Base-by-base conservation (phyloP, 208 protist genomes). In the Endotrypanum monterogeii region DNA sequence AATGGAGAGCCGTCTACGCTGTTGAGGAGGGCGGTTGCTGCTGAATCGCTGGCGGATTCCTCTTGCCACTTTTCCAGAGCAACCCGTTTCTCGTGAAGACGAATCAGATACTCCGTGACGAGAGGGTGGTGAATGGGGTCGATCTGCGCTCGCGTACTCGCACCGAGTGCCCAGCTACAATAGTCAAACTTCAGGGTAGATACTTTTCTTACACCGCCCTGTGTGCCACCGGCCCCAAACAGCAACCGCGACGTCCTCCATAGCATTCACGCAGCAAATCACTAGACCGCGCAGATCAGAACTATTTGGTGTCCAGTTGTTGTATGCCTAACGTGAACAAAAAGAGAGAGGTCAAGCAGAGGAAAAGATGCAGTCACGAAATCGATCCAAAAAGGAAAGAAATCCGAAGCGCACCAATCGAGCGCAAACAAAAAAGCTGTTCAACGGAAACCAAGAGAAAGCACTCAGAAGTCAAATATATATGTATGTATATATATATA, bases 151-250 rank as follows among this genome's bases (percentile, higher is more conserved):
- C 89, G 79, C 35, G 90, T 90, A 60, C 39, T 71, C 61, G 87
- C 82, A 20, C 41, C 56, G 12, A 96, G 85, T 35, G 61, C 20
- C 90, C 92, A 96, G 51, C 84, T 82, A n/a, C 60, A 63, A 73
- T 95, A 96, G 23, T 88, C 71, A 25, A 91, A 71, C 75, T 81
- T 85, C 20, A 60, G 56, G 14, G 74, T 60, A 1, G 67, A 65
- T 3, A 94, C 50, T 46, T 92, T 91, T 41, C 94, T 93, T 18
- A 94, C 90, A 0, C 90, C 87, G 65, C 92, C 92, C 41, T 85
- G 87, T n/a, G 89, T 94, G 66, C 86, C 89, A 58, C 92, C 92
- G 20, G 87, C 86, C 35, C 92, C 92, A 83, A 96, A 94, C 11
- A 86, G 52, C 55, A 82, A 44, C 23, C 56, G 58, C 3, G 77